Percentiles rank a stretch among this genome's conserved stretches.
Evolutionary conservation across 2,329 filamentous ascomycete species (phyloP).

Genomic region (Claviceps spartinae): DNA sequence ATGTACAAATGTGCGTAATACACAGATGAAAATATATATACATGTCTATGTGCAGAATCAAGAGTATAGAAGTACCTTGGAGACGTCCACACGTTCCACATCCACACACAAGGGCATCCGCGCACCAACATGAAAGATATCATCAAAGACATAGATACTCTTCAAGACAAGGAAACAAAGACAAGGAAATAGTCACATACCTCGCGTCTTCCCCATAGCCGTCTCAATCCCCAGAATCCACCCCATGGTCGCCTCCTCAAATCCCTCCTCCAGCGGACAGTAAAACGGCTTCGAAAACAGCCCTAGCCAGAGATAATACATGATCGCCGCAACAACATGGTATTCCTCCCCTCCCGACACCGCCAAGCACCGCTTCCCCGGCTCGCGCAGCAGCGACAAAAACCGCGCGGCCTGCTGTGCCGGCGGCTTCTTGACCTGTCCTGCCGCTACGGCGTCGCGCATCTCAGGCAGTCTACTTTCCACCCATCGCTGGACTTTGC

Average conservation of each 20-base stretch:
- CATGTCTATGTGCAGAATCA: not conserved
- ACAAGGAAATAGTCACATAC: conserved; percentile 5
- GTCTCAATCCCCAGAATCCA: conserved; percentile 22
- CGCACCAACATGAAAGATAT: not conserved
- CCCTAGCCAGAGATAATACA: conserved; percentile 24
- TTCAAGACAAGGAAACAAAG: not conserved
- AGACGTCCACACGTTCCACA: too few species aligned
- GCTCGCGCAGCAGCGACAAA: conserved; percentile 20
- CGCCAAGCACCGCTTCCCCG: conserved; percentile 19
- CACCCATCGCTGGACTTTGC: conserved; percentile 23
- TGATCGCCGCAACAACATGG: conserved; percentile 22
- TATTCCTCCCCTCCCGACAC: conserved; percentile 21
- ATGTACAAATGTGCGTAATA: too few species aligned
- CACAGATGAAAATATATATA: not conserved
- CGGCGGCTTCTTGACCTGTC: conserved; percentile 13
- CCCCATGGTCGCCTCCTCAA: conserved; percentile 15
- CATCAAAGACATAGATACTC: too few species aligned
- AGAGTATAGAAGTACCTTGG: too few species aligned
- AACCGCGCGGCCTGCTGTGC: conserved; percentile 17
- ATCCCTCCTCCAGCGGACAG: conserved; percentile 20
- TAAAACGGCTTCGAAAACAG: conserved; percentile 24
- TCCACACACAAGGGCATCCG: not conserved
- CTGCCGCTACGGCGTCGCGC: conserved; percentile 19
- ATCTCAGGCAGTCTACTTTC: conserved; percentile 19
- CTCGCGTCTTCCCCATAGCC: conserved; percentile 16